phyloP scores from a whole-genome alignment of 805 yeast genomes.

The Myxozyma sirexii region DNA sequence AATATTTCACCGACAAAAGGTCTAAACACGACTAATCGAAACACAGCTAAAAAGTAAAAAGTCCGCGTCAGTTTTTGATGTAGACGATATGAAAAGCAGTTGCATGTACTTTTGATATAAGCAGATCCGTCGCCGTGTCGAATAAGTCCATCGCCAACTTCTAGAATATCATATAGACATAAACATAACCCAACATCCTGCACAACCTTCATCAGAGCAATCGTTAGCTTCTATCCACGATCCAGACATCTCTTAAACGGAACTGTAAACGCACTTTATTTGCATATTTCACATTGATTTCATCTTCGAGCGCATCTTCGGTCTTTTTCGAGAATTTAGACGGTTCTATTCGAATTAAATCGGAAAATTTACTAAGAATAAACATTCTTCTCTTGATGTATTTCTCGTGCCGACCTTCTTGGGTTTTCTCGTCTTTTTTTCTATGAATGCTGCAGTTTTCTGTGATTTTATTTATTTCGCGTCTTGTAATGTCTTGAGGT shows the following conservation, averaged over 20 bases:
- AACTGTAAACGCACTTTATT: conserved; percentile 52
- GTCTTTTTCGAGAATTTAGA: conserved; percentile 75
- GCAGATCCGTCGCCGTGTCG: conserved; percentile 93
- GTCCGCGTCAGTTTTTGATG: background rate
- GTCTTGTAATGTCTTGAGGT: too few species aligned
- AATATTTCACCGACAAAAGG: conserved; percentile 94
- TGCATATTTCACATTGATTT: conserved; percentile 80
- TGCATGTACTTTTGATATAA: conserved; percentile 23
- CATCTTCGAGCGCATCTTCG: conserved; percentile 71
- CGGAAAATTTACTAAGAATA: conserved; percentile 76
- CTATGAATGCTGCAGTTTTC: background rate
- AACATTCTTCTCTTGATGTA: conserved; percentile 70
- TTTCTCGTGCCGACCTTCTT: too few species aligned
- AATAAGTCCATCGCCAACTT: conserved; percentile 84
- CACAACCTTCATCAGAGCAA: conserved; percentile 50
- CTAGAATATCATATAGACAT: conserved; percentile 78
- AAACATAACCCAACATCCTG: conserved; percentile 83
- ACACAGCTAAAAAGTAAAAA: conserved; percentile 48
- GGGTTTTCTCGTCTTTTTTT: background rate
- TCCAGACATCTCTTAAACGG: too few species aligned
- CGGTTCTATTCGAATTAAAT: conserved; percentile 87
- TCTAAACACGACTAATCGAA: conserved; percentile 79
- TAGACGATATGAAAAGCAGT: background rate
- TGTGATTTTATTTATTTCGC: too few species aligned
- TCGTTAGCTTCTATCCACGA: too few species aligned